A percentile compares a stretch with the other conserved stretches of the same genome.
Evolutionary conservation across 2,329 filamentous ascomycete species (phyloP).

Genomic region (Dothideomycetes sp.): DNA sequence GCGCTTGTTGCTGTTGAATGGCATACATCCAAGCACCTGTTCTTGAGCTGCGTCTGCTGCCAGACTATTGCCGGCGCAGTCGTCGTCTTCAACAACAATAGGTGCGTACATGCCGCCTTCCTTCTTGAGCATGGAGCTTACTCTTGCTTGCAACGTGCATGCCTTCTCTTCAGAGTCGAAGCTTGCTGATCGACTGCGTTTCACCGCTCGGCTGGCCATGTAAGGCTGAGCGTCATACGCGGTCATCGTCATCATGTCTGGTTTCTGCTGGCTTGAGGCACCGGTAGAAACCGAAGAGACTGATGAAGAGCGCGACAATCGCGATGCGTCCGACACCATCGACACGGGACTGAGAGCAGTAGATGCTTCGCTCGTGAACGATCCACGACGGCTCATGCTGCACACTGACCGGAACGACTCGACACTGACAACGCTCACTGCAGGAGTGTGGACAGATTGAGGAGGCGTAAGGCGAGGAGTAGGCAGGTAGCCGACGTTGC

Average conservation of each 20-base stretch:
- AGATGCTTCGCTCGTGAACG: slow-evolving; percentile 44
- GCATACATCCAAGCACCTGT: neutral
- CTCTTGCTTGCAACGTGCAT: neutral
- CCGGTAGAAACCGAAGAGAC: slow-evolving; percentile 45
- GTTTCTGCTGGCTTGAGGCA: slow-evolving; percentile 17
- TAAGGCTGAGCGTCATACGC: slow-evolving; percentile 12
- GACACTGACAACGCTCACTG: slow-evolving; percentile 45
- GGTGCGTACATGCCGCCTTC: slow-evolving; percentile 1
- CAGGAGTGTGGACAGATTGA: slow-evolving; percentile 47
- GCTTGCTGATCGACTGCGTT: slow-evolving; percentile 1
- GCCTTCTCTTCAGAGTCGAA: neutral
- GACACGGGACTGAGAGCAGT: slow-evolving; percentile 51
- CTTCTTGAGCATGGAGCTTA: neutral
- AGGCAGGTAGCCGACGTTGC: slow-evolving; percentile 47
- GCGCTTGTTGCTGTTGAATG: slow-evolving; percentile 2
- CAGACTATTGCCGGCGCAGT: slow-evolving; percentile 6
- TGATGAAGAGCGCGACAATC: slow-evolving; percentile 47
- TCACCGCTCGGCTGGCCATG: slow-evolving; percentile 12
- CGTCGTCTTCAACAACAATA: slow-evolving; percentile 9
- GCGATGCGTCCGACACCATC: slow-evolving; percentile 50
- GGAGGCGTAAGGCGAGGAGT: slow-evolving; percentile 56
- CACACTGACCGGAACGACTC: slow-evolving; percentile 44
- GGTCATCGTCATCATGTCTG: slow-evolving; percentile 5
- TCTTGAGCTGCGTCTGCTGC: slow-evolving; percentile 3
- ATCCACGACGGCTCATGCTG: slow-evolving; percentile 35